Conservation (phyloP, 176 grass and related monocot genomes). For the Aegilops umbellulata region DNA sequence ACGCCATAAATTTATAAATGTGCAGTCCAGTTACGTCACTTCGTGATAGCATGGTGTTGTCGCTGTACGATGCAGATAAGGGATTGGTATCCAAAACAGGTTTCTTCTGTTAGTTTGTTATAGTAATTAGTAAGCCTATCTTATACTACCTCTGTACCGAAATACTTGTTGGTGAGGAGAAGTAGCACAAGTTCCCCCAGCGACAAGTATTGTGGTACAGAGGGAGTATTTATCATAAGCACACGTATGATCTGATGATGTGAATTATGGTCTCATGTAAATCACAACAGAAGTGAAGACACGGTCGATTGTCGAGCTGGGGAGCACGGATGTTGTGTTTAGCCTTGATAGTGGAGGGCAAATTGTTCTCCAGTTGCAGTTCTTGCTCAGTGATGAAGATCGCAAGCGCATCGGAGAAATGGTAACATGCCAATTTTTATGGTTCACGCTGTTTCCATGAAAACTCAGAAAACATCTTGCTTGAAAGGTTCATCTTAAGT, state of each 20-base stretch:
- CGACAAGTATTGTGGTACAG: too few species aligned
- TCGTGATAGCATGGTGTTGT: constrained; percentile 40
- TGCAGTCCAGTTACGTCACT: constrained; percentile 51
- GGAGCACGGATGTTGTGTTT: constrained; percentile 37
- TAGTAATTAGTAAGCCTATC: background rate
- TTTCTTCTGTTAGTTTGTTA: background rate
- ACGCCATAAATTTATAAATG: background rate
- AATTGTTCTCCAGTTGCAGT: constrained; percentile 35
- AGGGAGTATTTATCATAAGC: background rate
- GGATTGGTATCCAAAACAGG: constrained; percentile 46
- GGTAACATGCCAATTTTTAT: constrained; percentile 9
- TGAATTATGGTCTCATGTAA: background rate
- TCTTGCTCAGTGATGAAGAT: constrained; percentile 44
- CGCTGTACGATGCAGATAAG: constrained; percentile 26
- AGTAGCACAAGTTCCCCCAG: too few species aligned
- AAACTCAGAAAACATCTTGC: background rate
- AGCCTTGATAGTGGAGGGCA: constrained; percentile 21
- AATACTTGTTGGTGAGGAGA: too few species aligned
- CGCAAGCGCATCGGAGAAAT: constrained; percentile 46
- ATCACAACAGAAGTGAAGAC: constrained; percentile 36
- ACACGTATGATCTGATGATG: background rate
- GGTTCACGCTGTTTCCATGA: background rate
- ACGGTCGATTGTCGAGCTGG: constrained; percentile 35
- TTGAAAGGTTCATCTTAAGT: background rate
- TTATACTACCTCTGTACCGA: too few species aligned